Evolutionary conservation across 768 basidiomycete species (phyloP).

Genomic region (Strobilomyces dryophilus): DNA sequence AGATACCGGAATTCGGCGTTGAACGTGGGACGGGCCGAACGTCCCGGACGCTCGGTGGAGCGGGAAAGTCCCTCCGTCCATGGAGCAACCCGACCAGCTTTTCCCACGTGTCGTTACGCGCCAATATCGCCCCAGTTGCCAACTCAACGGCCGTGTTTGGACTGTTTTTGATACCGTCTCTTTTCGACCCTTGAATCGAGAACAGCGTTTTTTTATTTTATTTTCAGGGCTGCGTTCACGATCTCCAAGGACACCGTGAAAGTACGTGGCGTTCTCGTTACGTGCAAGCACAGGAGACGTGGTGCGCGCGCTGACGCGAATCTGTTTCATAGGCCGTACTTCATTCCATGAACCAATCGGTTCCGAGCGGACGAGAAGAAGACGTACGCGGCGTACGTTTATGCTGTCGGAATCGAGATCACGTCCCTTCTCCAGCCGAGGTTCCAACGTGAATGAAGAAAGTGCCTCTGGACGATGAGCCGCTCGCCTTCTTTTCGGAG

Average conservation of each 20-base stretch:
- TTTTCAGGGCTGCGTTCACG: not conserved
- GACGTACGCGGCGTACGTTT: constrained; percentile 8
- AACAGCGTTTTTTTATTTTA: not conserved
- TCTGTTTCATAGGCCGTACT: not conserved
- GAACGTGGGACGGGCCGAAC: no score
- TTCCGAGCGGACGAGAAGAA: constrained; percentile 8
- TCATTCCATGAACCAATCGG: constrained; percentile 7
- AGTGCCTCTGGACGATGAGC: not conserved
- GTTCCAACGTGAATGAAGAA: constrained; percentile 8
- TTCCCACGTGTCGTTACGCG: constrained; percentile 1
- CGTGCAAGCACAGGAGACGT: constrained; percentile 2
- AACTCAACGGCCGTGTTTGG: no score
- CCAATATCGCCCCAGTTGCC: not conserved
- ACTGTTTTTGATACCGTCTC: not conserved
- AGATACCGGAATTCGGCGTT: no score
- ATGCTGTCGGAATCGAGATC: constrained; percentile 6
- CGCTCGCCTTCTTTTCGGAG: constrained; percentile 5
- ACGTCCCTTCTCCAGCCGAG: not conserved
- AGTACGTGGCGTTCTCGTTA: constrained; percentile 4
- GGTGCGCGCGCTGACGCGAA: constrained; percentile 1
- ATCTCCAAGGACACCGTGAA: not conserved
- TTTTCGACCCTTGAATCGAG: not conserved
- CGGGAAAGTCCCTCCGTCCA: not conserved
- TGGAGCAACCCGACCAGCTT: not conserved
- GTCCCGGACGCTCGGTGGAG: not conserved